Evolutionary conservation across 1,284 basidiomycete genomes (phyloP).

Genomic region (Phaffia rhodozyma): DNA sequence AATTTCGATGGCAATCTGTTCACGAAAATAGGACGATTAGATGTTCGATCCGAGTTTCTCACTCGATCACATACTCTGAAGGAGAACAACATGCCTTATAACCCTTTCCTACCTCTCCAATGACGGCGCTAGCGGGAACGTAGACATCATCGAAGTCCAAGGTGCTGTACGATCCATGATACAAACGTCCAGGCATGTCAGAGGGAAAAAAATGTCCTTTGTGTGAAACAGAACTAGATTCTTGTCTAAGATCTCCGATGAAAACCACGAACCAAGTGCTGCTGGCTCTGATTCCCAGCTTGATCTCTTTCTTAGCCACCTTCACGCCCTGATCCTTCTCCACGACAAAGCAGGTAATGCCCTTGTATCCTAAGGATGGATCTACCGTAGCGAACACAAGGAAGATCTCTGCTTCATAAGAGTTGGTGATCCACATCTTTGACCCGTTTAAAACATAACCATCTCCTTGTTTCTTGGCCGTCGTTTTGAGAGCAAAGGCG

Average conservation of each 20-base stretch:
- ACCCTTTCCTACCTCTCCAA: constrained; percentile 73
- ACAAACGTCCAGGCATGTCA: background rate
- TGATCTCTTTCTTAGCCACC: constrained; percentile 98
- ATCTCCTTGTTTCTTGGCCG: constrained; percentile 71
- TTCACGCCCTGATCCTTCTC: constrained; percentile 94
- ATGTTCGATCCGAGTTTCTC: background rate
- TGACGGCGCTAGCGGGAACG: constrained; percentile 82
- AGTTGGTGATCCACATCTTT: constrained; percentile 99
- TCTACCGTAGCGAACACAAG: constrained; percentile 90
- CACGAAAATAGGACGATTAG: background rate
- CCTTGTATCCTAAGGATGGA: constrained; percentile 93
- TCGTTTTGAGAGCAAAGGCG: constrained; percentile 91
- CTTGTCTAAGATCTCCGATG: too few species aligned
- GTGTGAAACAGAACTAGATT: too few species aligned
- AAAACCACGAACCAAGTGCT: background rate
- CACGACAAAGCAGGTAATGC: constrained; percentile 93
- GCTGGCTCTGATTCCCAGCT: constrained; percentile 37
- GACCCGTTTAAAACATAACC: constrained; percentile 76
- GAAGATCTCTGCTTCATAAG: constrained; percentile 81
- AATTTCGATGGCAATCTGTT: constrained; percentile 85
- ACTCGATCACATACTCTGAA: background rate
- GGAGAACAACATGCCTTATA: constrained; percentile 56
- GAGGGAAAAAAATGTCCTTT: background rate
- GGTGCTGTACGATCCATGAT: constrained; percentile 39
- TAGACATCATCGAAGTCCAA: constrained; percentile 92